phyloP scores from a whole-genome alignment of 257 asterid species.

The Capsicum rhomboideum region DNA sequence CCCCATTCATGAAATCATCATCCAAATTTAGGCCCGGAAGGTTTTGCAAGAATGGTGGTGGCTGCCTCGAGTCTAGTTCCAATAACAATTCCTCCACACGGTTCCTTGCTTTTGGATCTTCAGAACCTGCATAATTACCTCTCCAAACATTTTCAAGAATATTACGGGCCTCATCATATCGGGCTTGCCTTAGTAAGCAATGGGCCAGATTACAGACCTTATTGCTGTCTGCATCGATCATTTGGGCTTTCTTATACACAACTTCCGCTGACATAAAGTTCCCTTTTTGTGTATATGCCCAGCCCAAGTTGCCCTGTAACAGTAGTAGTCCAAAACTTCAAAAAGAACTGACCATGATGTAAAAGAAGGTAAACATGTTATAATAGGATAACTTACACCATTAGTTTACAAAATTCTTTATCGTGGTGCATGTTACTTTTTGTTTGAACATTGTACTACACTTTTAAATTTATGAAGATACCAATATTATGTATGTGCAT shows the following conservation, averaged over 20 bases:
- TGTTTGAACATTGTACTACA: no score
- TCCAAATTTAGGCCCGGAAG: constrained; percentile 33
- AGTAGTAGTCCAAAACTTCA: background rate
- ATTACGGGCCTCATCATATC: constrained; percentile 45
- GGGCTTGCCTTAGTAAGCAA: constrained; percentile 54
- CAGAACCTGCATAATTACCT: constrained; percentile 46
- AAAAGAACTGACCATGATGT: background rate
- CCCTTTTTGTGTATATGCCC: constrained; percentile 86
- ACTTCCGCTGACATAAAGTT: constrained; percentile 75
- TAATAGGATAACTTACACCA: background rate
- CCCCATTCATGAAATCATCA: constrained; percentile 46
- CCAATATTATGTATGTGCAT: no score
- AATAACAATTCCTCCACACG: constrained; percentile 47
- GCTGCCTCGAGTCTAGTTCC: constrained; percentile 28
- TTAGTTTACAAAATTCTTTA: no score
- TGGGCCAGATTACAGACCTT: constrained; percentile 76
- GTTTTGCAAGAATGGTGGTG: background rate
- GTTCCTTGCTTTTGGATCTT: constrained; percentile 41
- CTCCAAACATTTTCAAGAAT: constrained; percentile 54
- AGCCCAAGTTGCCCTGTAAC: constrained; percentile 70
- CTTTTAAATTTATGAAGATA: no score
- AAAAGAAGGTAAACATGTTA: background rate
- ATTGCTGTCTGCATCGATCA: constrained; percentile 74
- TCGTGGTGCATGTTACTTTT: background rate
- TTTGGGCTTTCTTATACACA: constrained; percentile 74